Base-by-base conservation (phyloP, 2,329 filamentous ascomycete genomes). In the Zymoseptoria pseudotritici region DNA sequence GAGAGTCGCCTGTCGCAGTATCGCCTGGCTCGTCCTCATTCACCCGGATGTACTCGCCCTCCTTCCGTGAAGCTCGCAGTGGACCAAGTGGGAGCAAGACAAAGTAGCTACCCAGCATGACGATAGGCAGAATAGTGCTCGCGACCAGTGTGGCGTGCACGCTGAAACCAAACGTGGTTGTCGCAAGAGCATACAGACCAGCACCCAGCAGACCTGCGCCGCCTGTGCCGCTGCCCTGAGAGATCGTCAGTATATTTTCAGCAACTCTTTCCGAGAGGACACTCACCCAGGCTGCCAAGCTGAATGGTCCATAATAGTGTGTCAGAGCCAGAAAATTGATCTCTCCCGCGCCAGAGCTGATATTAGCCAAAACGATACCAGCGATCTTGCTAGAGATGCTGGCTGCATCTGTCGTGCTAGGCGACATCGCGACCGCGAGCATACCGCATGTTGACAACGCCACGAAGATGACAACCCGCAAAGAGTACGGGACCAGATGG, bases 51-150 rank as follows among this genome's bases (percentile, higher is more conserved):
- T 90, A 90, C 3, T 78, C 70, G 24, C 60, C 78, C 62, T 78
- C 81, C 20, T 68, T 74, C 4, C 66, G 69, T 0, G 77, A 75
- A 55, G 78, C 76, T n/a, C 76, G 78, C 56, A 96, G 75, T 4
- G 86, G 86, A 0, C 80, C 86, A 36, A 79, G 78, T 0, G 94
- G 93, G 4, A 97, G 77, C 11, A 97, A 74, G 10, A 85, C 71
- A 74, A 97, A 97, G 80, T 96, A 97, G 75, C 87, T 90, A 56
- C 90, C 61, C 21, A 96, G 79, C 89, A 97, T 96, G 59, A 95
- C 78, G 10, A 83, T 79, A 0, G 93, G 94, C 57, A 97, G 76
- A 66, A 87, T 87, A 0, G 92, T 90, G 42, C 90, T 91, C 17
- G 86, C 83, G 49, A 97, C 76, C 65, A 97, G 74, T 63, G 88